A percentile compares a stretch with the other conserved stretches of the same genome.
phyloP scores from a whole-genome alignment of 805 yeast species.

The Yarrowia divulgata region DNA sequence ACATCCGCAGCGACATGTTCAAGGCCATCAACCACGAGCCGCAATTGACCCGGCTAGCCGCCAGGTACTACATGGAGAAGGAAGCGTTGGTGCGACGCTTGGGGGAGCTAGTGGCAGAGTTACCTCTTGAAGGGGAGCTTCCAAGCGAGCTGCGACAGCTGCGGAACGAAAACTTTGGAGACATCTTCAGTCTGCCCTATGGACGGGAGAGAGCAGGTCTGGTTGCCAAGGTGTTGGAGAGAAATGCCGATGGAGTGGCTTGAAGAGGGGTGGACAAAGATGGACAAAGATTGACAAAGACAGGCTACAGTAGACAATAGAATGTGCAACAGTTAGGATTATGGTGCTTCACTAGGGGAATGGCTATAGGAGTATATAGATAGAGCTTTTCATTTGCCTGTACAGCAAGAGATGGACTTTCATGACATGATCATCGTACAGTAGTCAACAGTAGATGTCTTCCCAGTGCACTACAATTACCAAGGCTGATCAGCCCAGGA shows the following conservation, averaged over 20 bases:
- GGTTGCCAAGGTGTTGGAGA: background rate
- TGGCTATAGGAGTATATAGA: too few species aligned
- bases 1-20: background rate
- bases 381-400: too few species aligned
- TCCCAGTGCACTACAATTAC: too few species aligned
- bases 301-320: too few species aligned
- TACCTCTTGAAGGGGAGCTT: background rate
- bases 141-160: background rate
- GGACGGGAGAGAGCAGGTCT: background rate
- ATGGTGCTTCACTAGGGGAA: too few species aligned
- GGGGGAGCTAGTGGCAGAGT: constrained; percentile 11
- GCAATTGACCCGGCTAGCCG: constrained; percentile 7
- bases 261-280: background rate
- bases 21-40: constrained; percentile 20
- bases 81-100: constrained; percentile 4
- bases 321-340: too few species aligned
- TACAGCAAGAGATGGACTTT: too few species aligned
- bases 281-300: background rate
- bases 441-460: too few species aligned
- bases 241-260: background rate
- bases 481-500: too few species aligned
- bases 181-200: background rate
- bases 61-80: constrained; percentile 22
- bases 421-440: too few species aligned
- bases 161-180: background rate